Evolutionary conservation across 2,329 filamentous ascomycete species (phyloP), one percentile per base, ranked within the genome.

Genomic region (Saccharata proteae): DNA sequence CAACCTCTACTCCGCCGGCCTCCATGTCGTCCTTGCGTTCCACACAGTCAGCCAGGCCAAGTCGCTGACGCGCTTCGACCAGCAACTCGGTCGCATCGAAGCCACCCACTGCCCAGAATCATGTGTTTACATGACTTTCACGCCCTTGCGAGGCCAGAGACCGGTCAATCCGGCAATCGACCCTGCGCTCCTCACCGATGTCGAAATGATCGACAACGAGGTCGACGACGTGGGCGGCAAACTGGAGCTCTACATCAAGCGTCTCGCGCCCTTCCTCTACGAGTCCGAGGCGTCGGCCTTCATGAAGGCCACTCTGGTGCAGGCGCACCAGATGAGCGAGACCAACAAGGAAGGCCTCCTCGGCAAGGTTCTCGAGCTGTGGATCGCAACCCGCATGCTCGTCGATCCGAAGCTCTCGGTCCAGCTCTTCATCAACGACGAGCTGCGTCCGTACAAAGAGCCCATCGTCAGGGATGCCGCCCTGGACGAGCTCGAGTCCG

Each of bases 321-420:
- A 42, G 12, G 56, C 57, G 13, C 40, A 51, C 11, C 41, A 38
- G 11, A 38, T 58, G 19, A 45, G 37, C 19, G 43, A 47, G 4
- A 40, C 47, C 5, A 56, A 51, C 32, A 43, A 49, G 16, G 63
- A 69, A 41, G 47, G 51, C 11, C 51, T 72, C 7, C 50, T 74
- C 9, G 51, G 60, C 12, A 62, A 67, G 25, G 61, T 61, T 2
- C 48, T 73, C 27, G 66, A 74, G 40, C 54, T 75, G 4, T 74
- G 69, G 68, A 58, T 66, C 17, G 61, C 63, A 10, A 74, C 69
- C 6, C 59, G 62, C 22, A 59, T 74, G 26, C 57, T 74, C 11
- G 62, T 64, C n/a, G 62, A 66, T 14, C 52, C 48, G 3, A 56
- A 62, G 15, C 40, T 67, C 15, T 52, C 53, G 28, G 67, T 65